A percentile compares a stretch with the other conserved stretches of the same genome.
Conservation (phyloP, 441 rosid genomes). For the Euphorbia celastroides region DNA sequence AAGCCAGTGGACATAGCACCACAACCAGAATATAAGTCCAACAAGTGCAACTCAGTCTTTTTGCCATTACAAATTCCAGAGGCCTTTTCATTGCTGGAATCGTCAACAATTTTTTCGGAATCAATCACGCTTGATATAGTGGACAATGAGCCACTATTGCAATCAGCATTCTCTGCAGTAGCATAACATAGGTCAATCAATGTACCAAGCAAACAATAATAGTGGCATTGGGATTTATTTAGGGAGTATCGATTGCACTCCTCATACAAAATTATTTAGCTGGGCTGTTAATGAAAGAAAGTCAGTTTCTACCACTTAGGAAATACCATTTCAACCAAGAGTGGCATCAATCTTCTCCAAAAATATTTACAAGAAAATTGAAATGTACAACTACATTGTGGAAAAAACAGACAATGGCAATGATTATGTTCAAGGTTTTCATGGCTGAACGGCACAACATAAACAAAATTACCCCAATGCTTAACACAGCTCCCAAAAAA, state of each 20-base stretch:
- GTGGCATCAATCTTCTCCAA: not conserved
- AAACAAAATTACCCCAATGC: too few species aligned
- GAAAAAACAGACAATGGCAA: too few species aligned
- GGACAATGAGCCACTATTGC: constrained; percentile 23
- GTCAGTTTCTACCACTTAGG: not conserved
- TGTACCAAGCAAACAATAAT: not conserved
- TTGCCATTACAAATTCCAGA: not conserved
- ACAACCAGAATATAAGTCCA: constrained; percentile 17
- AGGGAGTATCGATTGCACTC: not conserved
- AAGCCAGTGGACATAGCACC: constrained; percentile 19
- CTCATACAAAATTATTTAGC: not conserved
- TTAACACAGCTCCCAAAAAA: too few species aligned
- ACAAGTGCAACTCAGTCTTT: constrained; percentile 13
- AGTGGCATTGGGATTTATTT: not conserved
- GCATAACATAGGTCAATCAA: not conserved
- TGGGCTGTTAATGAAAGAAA: too few species aligned
- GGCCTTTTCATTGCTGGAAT: not conserved
- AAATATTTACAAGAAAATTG: too few species aligned
- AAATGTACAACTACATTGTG: too few species aligned
- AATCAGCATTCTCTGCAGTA: constrained; percentile 9
- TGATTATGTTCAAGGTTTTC: too few species aligned
- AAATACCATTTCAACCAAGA: not conserved
- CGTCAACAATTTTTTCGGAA: not conserved
- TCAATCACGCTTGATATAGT: constrained; percentile 25
- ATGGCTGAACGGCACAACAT: too few species aligned